Percentiles rank a stretch among this genome's conserved stretches.
These are phyloP conservation scores for Malania oleifera DNA, from an alignment of 164 flowering plant species.

Conservation along the genomic window DNA sequence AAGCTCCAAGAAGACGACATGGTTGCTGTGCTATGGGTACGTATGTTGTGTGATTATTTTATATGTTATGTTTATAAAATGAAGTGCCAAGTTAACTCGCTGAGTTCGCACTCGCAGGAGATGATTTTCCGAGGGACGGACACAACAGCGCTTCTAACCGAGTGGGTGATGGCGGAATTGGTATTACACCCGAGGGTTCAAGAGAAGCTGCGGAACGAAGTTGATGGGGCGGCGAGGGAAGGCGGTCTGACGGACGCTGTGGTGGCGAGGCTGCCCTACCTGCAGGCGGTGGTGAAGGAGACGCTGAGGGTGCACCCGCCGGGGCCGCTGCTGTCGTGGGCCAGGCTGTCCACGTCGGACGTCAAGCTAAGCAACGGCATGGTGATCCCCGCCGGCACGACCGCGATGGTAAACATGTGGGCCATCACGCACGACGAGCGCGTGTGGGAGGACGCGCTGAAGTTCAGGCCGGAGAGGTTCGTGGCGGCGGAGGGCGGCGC, in stretches of 20 bases:
- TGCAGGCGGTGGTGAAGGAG: conserved; percentile 52
- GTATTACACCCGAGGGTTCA: conserved; percentile 39
- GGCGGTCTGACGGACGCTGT: conserved; percentile 26
- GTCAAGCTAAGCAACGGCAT: conserved; percentile 46
- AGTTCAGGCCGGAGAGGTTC: conserved; percentile 50
- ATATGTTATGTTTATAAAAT: not conserved
- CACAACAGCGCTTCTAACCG: conserved; percentile 47
- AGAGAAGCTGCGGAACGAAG: conserved; percentile 32
- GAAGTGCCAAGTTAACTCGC: not conserved
- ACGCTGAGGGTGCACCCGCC: conserved; percentile 59
- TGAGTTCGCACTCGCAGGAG: conserved; percentile 32
- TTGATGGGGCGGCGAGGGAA: conserved; percentile 12
- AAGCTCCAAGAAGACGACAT: conserved; percentile 29
- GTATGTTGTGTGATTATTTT: not conserved
- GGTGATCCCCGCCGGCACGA: conserved; percentile 41
- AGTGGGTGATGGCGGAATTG: conserved; percentile 63
- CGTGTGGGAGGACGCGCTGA: conserved; percentile 37
- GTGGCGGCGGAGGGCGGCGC: conserved; percentile 15
- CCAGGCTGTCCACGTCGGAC: conserved; percentile 48
- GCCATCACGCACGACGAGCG: conserved; percentile 45
- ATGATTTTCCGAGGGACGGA: conserved; percentile 74
- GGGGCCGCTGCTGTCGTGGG: conserved; percentile 70
- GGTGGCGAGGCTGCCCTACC: conserved; percentile 29
- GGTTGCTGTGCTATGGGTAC: conserved; percentile 33
- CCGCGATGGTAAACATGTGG: conserved; percentile 73